Base-by-base conservation (phyloP, 768 basidiomycete genomes). In the Boletus eberwhitei region DNA sequence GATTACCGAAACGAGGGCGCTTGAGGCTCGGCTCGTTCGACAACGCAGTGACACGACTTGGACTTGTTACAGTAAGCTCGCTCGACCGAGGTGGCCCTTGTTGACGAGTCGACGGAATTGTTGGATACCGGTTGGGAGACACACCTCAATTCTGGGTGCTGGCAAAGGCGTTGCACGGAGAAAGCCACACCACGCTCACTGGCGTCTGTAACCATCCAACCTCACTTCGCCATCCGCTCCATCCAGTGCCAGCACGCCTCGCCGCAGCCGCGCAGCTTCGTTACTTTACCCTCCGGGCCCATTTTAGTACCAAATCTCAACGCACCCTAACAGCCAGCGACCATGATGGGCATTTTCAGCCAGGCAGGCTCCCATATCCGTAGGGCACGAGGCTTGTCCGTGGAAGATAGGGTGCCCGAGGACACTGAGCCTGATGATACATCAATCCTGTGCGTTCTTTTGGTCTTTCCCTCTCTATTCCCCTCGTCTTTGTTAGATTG, bases 351-450 rank as follows among this genome's bases (percentile, higher is more conserved):
- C 68, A 76, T 90, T 59, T 88, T 90, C 76, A 85, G 77, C 71
- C 81, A 83, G 74, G 84, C 87, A 41, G 79, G 82, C 52, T 79
- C 79, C 61, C 79, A 79, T 68, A 77, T 86, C 61, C 82, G 77
- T 53, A 82, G 82, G 76, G 84, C 86, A 78, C 87, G 87, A 73
- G 84, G 79, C 61, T 69, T 79, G 57, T 76, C 80, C 69, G 79
- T 83, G 68, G 81, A 84, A 47, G 86, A 87, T 67, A 86, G 81
- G 68, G 76, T 83, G 50, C 88, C 87, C 47, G 88, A 89, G 59
- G 90, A 91, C 68, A 87, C 87, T 38, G 85, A 92, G 64, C 87
- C 88, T 57, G 89, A 96, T 74, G 92, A 95, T 73, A 92, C 90
- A 44, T 90, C 87, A 56, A 88, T 93, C 75, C 75, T 96, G 85